A percentile compares a stretch with the other conserved stretches of the same genome.
Evolutionary conservation across 768 basidiomycete genomes (phyloP).

Genomic region (Lactarius akahatsu): DNA sequence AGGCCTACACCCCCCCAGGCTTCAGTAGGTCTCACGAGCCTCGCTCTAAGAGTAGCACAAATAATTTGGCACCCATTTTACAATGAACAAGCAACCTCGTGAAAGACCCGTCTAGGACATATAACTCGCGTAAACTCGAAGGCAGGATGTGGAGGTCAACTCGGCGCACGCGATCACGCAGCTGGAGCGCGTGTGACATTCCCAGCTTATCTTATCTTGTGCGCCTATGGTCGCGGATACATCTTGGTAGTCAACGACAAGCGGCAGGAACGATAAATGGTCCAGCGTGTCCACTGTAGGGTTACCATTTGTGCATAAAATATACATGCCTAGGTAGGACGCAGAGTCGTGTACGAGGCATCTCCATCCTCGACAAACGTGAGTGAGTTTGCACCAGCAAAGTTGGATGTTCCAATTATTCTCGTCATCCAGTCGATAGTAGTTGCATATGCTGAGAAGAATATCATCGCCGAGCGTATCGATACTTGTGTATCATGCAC

Average conservation of each 20-base stretch:
- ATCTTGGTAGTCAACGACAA: neutral
- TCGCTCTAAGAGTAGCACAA: no score
- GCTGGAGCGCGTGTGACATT: neutral
- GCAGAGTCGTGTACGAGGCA: neutral
- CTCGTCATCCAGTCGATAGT: no score
- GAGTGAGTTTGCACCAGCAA: no score
- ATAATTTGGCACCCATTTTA: no score
- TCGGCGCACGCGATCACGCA: neutral
- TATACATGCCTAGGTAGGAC: no score
- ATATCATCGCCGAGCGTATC: neutral
- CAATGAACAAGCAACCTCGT: no score
- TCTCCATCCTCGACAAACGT: neutral
- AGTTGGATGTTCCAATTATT: no score
- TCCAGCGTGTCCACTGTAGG: no score
- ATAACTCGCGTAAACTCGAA: neutral
- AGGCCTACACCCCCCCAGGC: no score
- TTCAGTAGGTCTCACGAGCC: no score
- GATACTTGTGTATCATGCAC: neutral
- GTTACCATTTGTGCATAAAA: no score
- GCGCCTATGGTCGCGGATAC: neutral
- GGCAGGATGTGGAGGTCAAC: neutral
- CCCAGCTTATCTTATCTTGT: neutral
- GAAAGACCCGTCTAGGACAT: neutral
- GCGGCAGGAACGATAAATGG: neutral
- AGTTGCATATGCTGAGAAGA: neutral